Evolutionary conservation across 768 basidiomycete genomes (phyloP).

Genomic region (Russula lepida): DNA sequence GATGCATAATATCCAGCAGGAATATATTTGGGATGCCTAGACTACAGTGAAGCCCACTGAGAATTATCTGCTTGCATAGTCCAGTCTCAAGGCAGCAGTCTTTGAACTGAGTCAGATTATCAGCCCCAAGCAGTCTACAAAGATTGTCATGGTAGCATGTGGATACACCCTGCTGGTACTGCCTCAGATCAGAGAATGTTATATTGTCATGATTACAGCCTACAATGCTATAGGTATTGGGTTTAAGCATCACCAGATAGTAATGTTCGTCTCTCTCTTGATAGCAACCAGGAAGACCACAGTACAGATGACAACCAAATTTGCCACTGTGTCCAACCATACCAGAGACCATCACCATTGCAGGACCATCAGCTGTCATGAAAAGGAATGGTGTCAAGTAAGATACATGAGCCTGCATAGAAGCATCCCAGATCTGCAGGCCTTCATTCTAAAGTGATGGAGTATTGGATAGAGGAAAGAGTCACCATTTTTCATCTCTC

Average conservation of each 20-base stretch:
- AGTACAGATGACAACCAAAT: too few relatives aligned
- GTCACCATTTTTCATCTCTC: background rate
- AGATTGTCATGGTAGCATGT: background rate
- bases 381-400: background rate
- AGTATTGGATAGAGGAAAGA: background rate
- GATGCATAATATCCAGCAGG: background rate
- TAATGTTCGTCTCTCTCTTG: too few relatives aligned
- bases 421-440: background rate
- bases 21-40: background rate
- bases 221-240: background rate
- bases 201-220: background rate
- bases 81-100: too few relatives aligned
- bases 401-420: too few relatives aligned
- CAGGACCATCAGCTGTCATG: too few relatives aligned
- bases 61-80: too few relatives aligned
- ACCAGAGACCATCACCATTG: too few relatives aligned
- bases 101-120: background rate
- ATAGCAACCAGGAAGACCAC: too few relatives aligned
- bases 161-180: accelerated
- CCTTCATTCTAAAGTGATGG: background rate
- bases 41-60: background rate
- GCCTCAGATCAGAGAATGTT: background rate
- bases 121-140: background rate
- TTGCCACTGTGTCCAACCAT: too few relatives aligned
- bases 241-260: too few relatives aligned